phyloP scores from a whole-genome alignment of 306 rosid species.

The Alnus rubra region DNA sequence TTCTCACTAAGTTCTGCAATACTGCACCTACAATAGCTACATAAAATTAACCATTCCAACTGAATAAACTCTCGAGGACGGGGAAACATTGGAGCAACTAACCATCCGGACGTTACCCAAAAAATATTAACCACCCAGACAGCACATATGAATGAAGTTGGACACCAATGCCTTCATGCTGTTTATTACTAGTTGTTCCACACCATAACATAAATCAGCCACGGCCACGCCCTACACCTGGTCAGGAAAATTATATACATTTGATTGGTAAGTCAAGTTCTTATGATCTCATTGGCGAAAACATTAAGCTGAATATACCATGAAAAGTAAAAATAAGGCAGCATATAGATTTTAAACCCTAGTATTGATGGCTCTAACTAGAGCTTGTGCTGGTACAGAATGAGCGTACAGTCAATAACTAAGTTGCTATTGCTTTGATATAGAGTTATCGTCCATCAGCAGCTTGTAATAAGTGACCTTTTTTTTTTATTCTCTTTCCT shows the following conservation, averaged over 20 bases:
- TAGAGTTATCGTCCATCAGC: conserved; percentile 5
- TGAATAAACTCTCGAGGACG: neutral
- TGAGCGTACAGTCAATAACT: neutral
- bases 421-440: neutral
- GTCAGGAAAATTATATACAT: conserved; percentile 1
- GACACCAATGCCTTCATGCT: conserved; percentile 48
- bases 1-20: neutral
- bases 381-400: neutral
- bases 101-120: neutral
- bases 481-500: too few relatives aligned
- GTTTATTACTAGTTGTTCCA: conserved; percentile 28
- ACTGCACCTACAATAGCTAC: neutral
- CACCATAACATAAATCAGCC: conserved; percentile 41
- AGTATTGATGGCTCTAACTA: conserved; percentile 8
- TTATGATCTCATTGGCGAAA: neutral
- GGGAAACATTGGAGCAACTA: neutral
- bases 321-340: neutral
- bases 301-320: neutral
- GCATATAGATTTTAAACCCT: neutral
- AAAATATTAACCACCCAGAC: conserved; percentile 7
- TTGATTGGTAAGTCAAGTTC: neutral
- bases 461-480: neutral
- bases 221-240: conserved; percentile 70
- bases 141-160: conserved; percentile 8
- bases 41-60: neutral